Evolutionary conservation across 2,329 filamentous ascomycete species (phyloP), one percentile per base, ranked within the genome.

Genomic region (Diaporthe sp.): DNA sequence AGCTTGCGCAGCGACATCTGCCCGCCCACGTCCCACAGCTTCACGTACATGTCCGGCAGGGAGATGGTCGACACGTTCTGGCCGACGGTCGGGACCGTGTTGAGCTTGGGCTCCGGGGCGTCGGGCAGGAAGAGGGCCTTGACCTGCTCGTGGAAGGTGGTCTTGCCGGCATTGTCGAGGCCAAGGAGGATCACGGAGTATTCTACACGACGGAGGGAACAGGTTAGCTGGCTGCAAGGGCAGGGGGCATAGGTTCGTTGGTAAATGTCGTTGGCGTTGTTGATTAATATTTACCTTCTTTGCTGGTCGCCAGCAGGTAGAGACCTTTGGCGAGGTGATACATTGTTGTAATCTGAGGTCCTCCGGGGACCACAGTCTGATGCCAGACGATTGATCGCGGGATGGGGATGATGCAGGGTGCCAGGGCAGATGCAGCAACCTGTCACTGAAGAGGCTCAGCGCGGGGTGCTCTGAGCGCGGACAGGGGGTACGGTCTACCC

Each of bases 131-230:
- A 98, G 81, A 97, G 89, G 71, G 95, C 91, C 86, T 98, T 98
- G 84, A 98, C 95, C 84, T 98, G 96, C 82, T 97, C 95, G 85
- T 98, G 95, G 82, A 98, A 96, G 35, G 97, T 98, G 53, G 97
- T 98, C 88, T 98, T 98, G 84, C 97, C 97, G 75, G 97, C 97
- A 83, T 98, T 98, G 88, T 98, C 97, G 81, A 98, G 94, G 77
- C 97, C 97, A 80, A 98, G 94, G 78, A 98, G 93, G 81, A 98
- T 94, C 81, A 98, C 94, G 30, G 96, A 98, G 88, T 98, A 98
- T 87, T 98, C 96, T 97, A 81, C 61, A 4, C 15, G 1, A 63
- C 22, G 51, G 61, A 53, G 42, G 39, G 50, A 68, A 59, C 61
- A 61, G 47, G 70, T 63, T 42, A 71, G 68, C 63, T 51, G 25